Evolutionary conservation across 176 grass and related monocot species (phyloP).

Genomic region (Poa annua): DNA sequence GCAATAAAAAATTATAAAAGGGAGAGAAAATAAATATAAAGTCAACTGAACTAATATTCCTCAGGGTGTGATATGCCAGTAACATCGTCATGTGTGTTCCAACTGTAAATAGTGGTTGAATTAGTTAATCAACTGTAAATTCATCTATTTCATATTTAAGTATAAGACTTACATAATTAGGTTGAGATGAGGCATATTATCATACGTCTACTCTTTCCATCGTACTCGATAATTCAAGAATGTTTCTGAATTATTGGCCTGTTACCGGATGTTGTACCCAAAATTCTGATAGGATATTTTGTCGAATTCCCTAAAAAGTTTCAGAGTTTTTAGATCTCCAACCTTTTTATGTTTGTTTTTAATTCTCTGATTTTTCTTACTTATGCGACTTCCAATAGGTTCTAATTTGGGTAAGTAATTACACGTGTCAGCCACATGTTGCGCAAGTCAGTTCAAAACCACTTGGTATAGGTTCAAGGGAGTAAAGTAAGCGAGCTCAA

Average conservation of each 20-base stretch:
- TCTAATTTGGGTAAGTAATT: neutral
- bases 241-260: neutral
- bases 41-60: neutral
- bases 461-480: neutral
- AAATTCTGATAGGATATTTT: neutral
- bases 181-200: neutral
- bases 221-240: neutral
- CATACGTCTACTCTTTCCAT: neutral
- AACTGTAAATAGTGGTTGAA: neutral
- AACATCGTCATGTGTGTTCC: neutral
- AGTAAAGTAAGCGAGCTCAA: neutral
- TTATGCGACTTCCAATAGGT: neutral
- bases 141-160: neutral
- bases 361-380: neutral
- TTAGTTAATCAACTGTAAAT: neutral
- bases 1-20: neutral
- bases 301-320: neutral
- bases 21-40: neutral
- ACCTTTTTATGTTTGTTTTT: neutral
- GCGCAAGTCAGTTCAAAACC: neutral
- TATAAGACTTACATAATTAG: neutral
- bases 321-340: neutral
- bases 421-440: neutral
- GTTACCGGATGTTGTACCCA: neutral
- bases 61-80: neutral